A percentile compares a stretch with the other conserved stretches of the same genome.
phyloP scores from a whole-genome alignment of 441 rosid genomes.

The Jatropha multifida region DNA sequence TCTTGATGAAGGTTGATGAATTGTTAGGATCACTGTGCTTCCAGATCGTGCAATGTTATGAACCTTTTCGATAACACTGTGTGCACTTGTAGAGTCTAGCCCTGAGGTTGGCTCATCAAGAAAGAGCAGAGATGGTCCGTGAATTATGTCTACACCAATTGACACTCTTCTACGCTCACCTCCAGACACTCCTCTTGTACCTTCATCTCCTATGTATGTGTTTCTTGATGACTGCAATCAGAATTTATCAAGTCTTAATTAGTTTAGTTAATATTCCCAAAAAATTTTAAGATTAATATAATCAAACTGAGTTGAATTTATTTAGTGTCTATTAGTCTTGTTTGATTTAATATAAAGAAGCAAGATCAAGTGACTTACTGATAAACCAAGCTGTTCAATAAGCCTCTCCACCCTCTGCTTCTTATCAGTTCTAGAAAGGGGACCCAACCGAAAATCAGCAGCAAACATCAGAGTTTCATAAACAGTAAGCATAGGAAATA shows the following conservation, averaged over 20 bases:
- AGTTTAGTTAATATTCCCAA: no score
- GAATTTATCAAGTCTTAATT: no score
- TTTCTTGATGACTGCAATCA: slow-evolving; percentile 43
- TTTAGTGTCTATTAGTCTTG: no score
- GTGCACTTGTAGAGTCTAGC: slow-evolving; percentile 68
- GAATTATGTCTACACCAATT: slow-evolving; percentile 68
- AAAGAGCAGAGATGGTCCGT: slow-evolving; percentile 60
- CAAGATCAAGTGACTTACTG: slow-evolving; percentile 33
- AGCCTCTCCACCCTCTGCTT: slow-evolving; percentile 50
- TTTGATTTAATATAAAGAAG: no score
- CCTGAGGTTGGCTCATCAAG: slow-evolving; percentile 79
- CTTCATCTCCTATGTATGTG: slow-evolving; percentile 66
- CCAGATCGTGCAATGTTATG: slow-evolving; percentile 60
- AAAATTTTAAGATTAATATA: no score
- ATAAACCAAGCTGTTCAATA: slow-evolving; percentile 63
- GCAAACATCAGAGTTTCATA: slow-evolving; percentile 67
- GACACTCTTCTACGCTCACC: slow-evolving; percentile 71
- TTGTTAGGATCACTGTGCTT: slow-evolving; percentile 66
- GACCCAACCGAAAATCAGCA: slow-evolving; percentile 60
- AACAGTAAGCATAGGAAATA: slow-evolving; percentile 68
- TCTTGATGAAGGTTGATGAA: slow-evolving; percentile 68
- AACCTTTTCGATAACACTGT: slow-evolving; percentile 62
- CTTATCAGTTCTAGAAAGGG: slow-evolving; percentile 41
- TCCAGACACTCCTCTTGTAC: slow-evolving; percentile 64
- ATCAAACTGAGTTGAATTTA: no score